A percentile compares a stretch with the other conserved stretches of the same genome.
Evolutionary conservation across 2,329 filamentous ascomycete species (phyloP).

Genomic region (Monilinia vaccinii-corymbosi): DNA sequence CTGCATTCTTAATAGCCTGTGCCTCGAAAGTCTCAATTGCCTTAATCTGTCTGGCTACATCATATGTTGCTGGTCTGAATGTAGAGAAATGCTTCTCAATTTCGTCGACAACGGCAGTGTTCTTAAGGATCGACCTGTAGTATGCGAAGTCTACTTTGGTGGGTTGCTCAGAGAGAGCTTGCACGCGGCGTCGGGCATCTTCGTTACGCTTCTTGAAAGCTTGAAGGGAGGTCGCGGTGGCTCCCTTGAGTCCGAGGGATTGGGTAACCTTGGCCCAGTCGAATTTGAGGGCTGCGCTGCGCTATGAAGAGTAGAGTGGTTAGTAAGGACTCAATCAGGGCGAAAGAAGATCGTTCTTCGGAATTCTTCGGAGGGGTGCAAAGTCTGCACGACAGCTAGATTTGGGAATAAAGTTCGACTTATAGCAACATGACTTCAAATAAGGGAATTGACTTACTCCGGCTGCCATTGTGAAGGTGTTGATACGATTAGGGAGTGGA

Average conservation of each 20-base stretch:
- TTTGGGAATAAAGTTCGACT: background rate
- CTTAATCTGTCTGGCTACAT: slow-evolving; percentile 89
- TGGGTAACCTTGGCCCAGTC: slow-evolving; percentile 95
- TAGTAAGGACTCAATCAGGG: slow-evolving; percentile 10
- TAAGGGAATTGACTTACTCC: slow-evolving; percentile 47
- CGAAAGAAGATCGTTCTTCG: background rate
- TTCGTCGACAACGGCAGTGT: slow-evolving; percentile 90
- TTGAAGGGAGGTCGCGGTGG: slow-evolving; percentile 83
- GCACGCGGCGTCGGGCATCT: slow-evolving; percentile 90
- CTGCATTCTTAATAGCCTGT: slow-evolving; percentile 91
- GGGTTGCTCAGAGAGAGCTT: slow-evolving; percentile 71
- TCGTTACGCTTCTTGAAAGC: slow-evolving; percentile 99
- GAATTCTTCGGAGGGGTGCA: slow-evolving; percentile 11
- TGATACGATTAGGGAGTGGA: slow-evolving; percentile 40
- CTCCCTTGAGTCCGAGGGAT: slow-evolving; percentile 92
- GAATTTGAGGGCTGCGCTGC: slow-evolving; percentile 97
- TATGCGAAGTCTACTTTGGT: slow-evolving; percentile 85
- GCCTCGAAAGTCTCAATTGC: slow-evolving; percentile 97
- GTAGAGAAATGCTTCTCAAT: slow-evolving; percentile 90
- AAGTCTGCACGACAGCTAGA: background rate
- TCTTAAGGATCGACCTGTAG: slow-evolving; percentile 91
- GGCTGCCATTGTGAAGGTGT: slow-evolving; percentile 51
- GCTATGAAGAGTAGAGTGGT: slow-evolving; percentile 43
- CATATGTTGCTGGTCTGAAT: slow-evolving; percentile 91
- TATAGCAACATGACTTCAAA: slow-evolving; percentile 9